Base-by-base conservation (phyloP, 768 basidiomycete genomes). In the Suillus discolor region DNA sequence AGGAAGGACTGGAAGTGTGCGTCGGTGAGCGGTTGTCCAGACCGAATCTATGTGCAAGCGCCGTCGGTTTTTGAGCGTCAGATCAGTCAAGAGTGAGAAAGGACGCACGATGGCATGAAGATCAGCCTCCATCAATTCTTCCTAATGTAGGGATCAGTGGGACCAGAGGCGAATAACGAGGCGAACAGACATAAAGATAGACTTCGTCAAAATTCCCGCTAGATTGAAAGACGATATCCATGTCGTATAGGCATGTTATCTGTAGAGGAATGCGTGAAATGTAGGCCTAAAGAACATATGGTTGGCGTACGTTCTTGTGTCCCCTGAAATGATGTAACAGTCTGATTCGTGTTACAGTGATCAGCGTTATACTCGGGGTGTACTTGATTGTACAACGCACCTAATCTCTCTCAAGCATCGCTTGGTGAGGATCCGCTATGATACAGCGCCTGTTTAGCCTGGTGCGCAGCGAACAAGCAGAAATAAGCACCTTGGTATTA, bases 61-160 rank as follows among this genome's bases (percentile, higher is more conserved):
- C 63, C 51, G 63, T 62, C 25, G 15, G 28, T 6, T 31, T n/a
- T 42, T 42, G 39, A 20, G 62, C n/a, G 54, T 15, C 15, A 34
- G 36, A 47, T 39, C 36, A 25, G 25, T 39, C 44, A 9, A 36
- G 44, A 39, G 45, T 6, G 28, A 9, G 44, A 23, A 16, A 51
- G 51, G 25, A 74, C 87, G 78, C 71, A 96, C 96, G 78, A 99
- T 99, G 23, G 97, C 97, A 73, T 99, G 97, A 23, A 99, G 85
- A 86, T 99, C 97, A 63, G 97, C 97, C 76, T 99, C 97, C 97
- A 99, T 99, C 70, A 99, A 88, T 77, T 99, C 97, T 81, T 99
- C 96, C 92, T 99, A 78, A 44, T 64, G 64, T 44, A 9, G 65
- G 66, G 42, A 64, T 61, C 31, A 49, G 38, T n/a, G 53, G 18